phyloP scores from a whole-genome alignment of 1,139 yeast species.

The Candida sp. region DNA sequence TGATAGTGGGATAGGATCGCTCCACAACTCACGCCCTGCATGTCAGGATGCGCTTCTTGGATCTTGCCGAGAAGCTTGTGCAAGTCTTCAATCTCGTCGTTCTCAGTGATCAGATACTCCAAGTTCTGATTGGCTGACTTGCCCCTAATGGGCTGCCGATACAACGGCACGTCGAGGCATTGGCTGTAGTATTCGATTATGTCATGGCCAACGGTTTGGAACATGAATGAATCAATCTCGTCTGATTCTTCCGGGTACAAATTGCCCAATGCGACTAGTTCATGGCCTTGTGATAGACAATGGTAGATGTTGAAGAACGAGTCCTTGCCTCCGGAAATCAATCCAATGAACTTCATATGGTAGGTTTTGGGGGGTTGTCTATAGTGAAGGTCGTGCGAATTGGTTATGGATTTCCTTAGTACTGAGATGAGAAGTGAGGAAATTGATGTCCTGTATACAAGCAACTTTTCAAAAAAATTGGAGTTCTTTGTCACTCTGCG shows the following conservation, averaged over 20 bases:
- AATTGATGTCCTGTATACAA: not conserved
- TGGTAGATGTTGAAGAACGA: conserved; percentile 90
- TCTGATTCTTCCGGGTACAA: conserved; percentile 65
- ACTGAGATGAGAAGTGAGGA: not conserved
- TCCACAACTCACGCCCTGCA: conserved; percentile 91
- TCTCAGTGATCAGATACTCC: conserved; percentile 66
- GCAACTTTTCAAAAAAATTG: not conserved
- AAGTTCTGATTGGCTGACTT: conserved; percentile 59
- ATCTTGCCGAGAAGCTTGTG: conserved; percentile 53
- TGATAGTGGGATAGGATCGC: conserved; percentile 95
- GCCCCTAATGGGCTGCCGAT: conserved; percentile 70
- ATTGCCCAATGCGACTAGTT: conserved; percentile 83
- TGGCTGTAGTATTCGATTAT: conserved; percentile 66
- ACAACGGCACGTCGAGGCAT: conserved; percentile 82
- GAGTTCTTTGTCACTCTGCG: conserved; percentile 5
- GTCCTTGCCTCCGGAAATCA: conserved; percentile 96
- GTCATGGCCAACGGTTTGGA: conserved; percentile 97
- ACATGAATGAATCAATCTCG: conserved; percentile 96
- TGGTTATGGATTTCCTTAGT: not conserved
- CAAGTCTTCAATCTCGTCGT: conserved; percentile 91
- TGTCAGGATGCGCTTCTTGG: conserved; percentile 62
- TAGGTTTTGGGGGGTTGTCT: not conserved
- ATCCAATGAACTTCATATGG: conserved; percentile 86
- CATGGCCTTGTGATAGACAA: conserved; percentile 83
- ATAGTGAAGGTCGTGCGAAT: not conserved